phyloP scores from a whole-genome alignment of 257 asterid genomes.

The Cinchona pubescens region DNA sequence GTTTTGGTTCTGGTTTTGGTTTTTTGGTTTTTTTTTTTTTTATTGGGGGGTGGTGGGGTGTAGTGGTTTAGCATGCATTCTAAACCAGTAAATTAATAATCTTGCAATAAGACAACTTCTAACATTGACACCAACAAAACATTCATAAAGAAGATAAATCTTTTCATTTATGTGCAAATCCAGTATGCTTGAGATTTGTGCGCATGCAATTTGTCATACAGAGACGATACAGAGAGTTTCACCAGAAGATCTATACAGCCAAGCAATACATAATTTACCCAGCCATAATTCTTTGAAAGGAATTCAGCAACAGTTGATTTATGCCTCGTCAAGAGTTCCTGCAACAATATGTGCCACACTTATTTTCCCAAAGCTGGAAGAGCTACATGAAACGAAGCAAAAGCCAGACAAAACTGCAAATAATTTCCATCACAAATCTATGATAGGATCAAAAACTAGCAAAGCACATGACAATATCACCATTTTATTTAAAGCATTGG shows the following conservation, averaged over 20 bases:
- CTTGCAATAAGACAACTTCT: background rate
- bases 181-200: background rate
- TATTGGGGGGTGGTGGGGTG: no score
- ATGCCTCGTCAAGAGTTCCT: conserved; percentile 50
- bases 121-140: no score
- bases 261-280: conserved; percentile 54
- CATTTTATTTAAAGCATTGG: background rate
- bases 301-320: no score
- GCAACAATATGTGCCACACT: conserved; percentile 25
- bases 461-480: background rate
- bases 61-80: no score
- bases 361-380: background rate
- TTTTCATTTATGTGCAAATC: background rate
- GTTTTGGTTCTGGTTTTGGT: no score
- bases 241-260: background rate
- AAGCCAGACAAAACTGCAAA: background rate
- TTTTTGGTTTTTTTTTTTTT: no score
- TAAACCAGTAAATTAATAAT: background rate
- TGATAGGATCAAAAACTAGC: background rate
- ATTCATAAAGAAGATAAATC: background rate
- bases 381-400: background rate
- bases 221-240: no score
- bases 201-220: no score
- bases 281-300: conserved; percentile 69
- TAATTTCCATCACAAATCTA: background rate